Conservation (phyloP, 192 early-diverging fungal species). For the Coemansia sp. region DNA sequence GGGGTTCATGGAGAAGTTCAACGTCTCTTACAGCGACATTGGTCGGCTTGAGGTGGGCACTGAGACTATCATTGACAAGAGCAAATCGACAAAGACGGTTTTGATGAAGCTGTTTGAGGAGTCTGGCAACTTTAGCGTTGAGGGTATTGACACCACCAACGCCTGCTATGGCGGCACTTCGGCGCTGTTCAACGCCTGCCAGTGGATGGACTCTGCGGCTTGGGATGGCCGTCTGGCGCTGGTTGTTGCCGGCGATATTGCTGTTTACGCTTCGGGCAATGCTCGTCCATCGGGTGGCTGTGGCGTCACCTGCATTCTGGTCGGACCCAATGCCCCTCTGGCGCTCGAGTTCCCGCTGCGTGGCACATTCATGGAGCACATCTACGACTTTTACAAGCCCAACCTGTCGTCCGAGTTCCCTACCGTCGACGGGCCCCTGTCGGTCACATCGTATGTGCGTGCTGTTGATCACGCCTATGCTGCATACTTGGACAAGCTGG, state of each 20-base stretch:
- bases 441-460: constrained; percentile 87
- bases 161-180: constrained; percentile 99
- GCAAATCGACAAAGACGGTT: constrained; percentile 94
- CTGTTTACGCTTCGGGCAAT: constrained; percentile 86
- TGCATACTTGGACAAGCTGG: constrained; percentile 77
- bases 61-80: constrained; percentile 99
- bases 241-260: constrained; percentile 93
- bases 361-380: constrained; percentile 93
- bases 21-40: constrained; percentile 78
- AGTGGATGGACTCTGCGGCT: constrained; percentile 92
- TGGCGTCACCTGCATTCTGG: constrained; percentile 86
- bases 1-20: constrained; percentile 91
- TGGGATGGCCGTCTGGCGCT: constrained; percentile 94
- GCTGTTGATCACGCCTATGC: constrained; percentile 88
- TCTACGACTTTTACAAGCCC: constrained; percentile 99
- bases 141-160: constrained; percentile 97
- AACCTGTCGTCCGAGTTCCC: constrained; percentile 97
- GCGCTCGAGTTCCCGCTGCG: constrained; percentile 89
- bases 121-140: constrained; percentile 88
- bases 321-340: constrained; percentile 91
- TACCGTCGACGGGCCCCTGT: constrained; percentile 93
- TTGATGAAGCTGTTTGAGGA: constrained; percentile 94
- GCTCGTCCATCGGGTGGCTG: constrained; percentile 95
- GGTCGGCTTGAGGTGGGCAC: constrained; percentile 97
- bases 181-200: constrained; percentile 94